Evolutionary conservation across 257 asterid genomes (phyloP).

Genomic region (Capsicum baccatum): DNA sequence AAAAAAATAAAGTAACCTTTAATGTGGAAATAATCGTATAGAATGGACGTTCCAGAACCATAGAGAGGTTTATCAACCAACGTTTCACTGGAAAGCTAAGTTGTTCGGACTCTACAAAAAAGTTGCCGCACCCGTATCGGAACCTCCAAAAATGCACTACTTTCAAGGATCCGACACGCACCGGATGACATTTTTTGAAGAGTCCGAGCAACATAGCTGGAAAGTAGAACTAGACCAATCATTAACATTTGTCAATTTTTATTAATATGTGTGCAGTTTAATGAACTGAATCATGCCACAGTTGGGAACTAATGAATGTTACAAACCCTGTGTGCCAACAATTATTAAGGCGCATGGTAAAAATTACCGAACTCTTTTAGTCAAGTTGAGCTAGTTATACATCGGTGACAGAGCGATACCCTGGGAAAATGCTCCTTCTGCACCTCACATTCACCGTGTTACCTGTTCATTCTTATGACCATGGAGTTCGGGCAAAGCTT

Average conservation of each 20-base stretch:
- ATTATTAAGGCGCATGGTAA: neutral
- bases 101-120: no score
- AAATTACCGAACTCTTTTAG: neutral
- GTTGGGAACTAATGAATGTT: neutral
- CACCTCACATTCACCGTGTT: neutral
- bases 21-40: neutral
- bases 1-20: neutral
- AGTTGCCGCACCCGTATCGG: no score
- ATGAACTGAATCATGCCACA: conserved; percentile 15
- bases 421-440: neutral
- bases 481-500: no score
- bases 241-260: neutral
- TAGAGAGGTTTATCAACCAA: neutral
- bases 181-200: no score
- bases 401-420: neutral
- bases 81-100: neutral
- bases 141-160: no score
- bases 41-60: neutral
- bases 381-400: neutral
- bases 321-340: neutral
- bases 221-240: neutral
- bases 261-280: neutral
- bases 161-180: no score
- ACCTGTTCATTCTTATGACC: neutral
- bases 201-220: no score